Evolutionary conservation across 768 basidiomycete genomes (phyloP).

Genomic region (Naganishia antarctica): DNA sequence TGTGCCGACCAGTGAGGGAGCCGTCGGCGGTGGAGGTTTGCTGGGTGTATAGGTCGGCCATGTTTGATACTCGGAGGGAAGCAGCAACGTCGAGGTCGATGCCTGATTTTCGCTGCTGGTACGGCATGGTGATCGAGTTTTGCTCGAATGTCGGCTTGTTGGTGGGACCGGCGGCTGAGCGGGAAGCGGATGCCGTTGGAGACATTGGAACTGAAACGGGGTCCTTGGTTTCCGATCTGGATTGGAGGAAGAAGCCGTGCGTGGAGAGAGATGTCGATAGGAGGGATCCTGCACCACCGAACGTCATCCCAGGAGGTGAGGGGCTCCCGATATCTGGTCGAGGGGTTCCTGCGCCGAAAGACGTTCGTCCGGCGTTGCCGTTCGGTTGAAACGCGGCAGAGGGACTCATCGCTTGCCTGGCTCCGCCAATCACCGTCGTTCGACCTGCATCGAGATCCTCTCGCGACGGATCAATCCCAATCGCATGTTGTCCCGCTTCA

Average conservation of each 20-base stretch:
- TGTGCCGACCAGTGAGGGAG: neutral
- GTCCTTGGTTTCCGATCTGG: neutral
- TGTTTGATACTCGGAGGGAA: constrained; percentile 23
- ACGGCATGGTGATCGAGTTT: constrained; percentile 22
- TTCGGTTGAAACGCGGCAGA: neutral
- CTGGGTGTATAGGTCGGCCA: constrained; percentile 7
- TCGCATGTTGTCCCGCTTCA: constrained; percentile 29
- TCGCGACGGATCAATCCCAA: constrained; percentile 12
- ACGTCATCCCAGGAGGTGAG: constrained; percentile 7
- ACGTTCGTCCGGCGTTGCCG: neutral
- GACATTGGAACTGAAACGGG: neutral
- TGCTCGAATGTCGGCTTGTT: constrained; percentile 7
- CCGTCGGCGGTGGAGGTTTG: no score
- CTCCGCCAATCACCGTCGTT: neutral
- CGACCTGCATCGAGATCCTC: neutral
- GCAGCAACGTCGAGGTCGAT: constrained; percentile 30
- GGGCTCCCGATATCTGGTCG: neutral
- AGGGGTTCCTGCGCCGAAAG: neutral
- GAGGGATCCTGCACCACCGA: constrained; percentile 14
- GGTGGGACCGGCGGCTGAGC: neutral
- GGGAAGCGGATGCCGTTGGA: neutral
- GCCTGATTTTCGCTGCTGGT: constrained; percentile 10
- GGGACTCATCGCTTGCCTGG: constrained; percentile 14
- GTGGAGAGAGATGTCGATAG: constrained; percentile 12
- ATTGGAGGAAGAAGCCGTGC: constrained; percentile 15